A percentile compares a stretch with the other conserved stretches of the same genome.
phyloP scores from a whole-genome alignment of 495 filamentous ascomycete species.

The Recurvomyces mirabilis region DNA sequence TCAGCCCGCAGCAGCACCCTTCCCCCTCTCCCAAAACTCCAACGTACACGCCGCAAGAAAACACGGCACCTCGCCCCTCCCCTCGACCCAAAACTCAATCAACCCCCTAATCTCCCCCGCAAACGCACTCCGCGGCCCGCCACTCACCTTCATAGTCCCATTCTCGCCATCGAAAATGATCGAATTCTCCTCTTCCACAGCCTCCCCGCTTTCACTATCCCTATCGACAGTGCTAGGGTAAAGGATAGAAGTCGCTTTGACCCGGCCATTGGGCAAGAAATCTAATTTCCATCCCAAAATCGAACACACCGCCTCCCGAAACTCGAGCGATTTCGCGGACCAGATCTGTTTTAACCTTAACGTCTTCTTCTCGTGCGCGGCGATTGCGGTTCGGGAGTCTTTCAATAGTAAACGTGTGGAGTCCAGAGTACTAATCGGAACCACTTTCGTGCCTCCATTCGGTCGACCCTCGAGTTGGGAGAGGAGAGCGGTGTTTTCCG shows the following conservation, averaged over 20 bases:
- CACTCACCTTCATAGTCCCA: slow-evolving; percentile 92
- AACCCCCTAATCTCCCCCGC: slow-evolving; percentile 69
- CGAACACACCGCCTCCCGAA: slow-evolving; percentile 81
- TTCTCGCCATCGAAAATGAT: slow-evolving; percentile 96
- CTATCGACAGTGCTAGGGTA: slow-evolving; percentile 40
- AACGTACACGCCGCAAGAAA: slow-evolving; percentile 81
- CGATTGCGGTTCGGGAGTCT: slow-evolving; percentile 60
- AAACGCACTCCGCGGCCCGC: slow-evolving; percentile 77
- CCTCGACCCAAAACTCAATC: slow-evolving; percentile 89
- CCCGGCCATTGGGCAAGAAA: slow-evolving; percentile 86
- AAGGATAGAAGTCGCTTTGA: slow-evolving; percentile 71
- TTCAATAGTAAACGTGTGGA: slow-evolving; percentile 58
- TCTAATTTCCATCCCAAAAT: slow-evolving; percentile 86
- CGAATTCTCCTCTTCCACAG: slow-evolving; percentile 63
- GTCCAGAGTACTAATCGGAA: slow-evolving; percentile 70
- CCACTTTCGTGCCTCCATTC: slow-evolving; percentile 35
- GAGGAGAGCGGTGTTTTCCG: slow-evolving; percentile 76
- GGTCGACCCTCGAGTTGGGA: slow-evolving; percentile 53
- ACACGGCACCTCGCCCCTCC: slow-evolving; percentile 80
- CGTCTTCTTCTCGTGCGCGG: slow-evolving; percentile 73
- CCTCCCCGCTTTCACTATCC: slow-evolving; percentile 35
- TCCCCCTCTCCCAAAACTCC: slow-evolving; percentile 89
- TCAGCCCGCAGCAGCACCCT: too few relatives aligned
- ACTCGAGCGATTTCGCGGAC: slow-evolving; percentile 75
- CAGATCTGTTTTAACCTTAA: slow-evolving; percentile 82